A percentile compares a stretch with the other conserved stretches of the same genome.
Conservation (phyloP, 176 grass and related monocot genomes). For the Bromus sterilis region DNA sequence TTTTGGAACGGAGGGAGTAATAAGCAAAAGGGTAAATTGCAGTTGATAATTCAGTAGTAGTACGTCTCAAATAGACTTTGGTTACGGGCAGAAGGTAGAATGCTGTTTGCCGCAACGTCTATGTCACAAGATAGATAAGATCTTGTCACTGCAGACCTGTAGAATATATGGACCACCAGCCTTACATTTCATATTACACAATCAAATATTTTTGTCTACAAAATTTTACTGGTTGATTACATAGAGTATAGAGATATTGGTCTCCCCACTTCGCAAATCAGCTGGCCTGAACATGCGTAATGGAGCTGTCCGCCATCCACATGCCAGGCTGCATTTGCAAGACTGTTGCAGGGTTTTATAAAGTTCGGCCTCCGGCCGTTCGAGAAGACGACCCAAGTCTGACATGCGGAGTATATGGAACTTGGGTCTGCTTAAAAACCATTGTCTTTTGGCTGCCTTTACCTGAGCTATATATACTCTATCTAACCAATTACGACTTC, state of each 20-base stretch:
- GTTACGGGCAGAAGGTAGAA: background rate
- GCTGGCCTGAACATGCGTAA: background rate
- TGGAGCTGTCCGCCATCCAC: background rate
- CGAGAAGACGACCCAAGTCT: background rate
- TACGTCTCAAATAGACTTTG: background rate
- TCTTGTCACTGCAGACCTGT: background rate
- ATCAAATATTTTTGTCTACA: background rate
- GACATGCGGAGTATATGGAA: background rate
- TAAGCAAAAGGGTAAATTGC: background rate
- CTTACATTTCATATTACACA: background rate
- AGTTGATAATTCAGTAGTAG: background rate
- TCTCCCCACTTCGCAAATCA: conserved; percentile 2
- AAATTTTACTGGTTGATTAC: background rate
- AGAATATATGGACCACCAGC: background rate
- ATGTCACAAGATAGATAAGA: background rate
- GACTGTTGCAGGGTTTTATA: background rate
- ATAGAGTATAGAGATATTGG: conserved; percentile 1
- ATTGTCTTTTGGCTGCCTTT: background rate
- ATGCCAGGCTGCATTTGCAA: background rate
- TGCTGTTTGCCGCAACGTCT: conserved; percentile 7
- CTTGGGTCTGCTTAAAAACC: background rate
- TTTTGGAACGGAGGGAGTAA: too few relatives aligned
- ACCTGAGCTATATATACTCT: background rate
- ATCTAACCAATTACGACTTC: background rate
- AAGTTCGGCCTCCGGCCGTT: background rate